A percentile compares a stretch with the other conserved stretches of the same genome.
Evolutionary conservation across 306 rosid genomes (phyloP).

Genomic region (Luffa aegyptiaca): DNA sequence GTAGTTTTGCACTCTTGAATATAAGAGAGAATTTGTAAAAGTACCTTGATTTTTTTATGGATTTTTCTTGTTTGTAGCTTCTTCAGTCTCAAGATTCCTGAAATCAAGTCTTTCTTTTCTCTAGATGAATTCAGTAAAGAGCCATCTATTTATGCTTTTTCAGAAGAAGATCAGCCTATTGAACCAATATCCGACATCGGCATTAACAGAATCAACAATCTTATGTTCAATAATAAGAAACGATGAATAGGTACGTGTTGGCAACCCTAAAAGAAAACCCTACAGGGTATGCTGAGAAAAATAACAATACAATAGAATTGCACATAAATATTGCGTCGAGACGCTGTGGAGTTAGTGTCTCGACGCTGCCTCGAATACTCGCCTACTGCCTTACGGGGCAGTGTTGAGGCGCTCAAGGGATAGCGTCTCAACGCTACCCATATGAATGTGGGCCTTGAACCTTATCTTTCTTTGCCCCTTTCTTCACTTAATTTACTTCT

Average conservation of each 20-base stretch:
- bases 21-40: too few relatives aligned
- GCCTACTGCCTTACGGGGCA: too few relatives aligned
- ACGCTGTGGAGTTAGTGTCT: too few relatives aligned
- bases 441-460: too few relatives aligned
- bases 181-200: slow-evolving; percentile 71
- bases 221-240: slow-evolving; percentile 40
- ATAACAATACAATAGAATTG: background rate
- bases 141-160: slow-evolving; percentile 27
- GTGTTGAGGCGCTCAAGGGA: too few relatives aligned
- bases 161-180: slow-evolving; percentile 52
- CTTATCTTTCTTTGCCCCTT: too few relatives aligned
- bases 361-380: too few relatives aligned
- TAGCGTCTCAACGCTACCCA: too few relatives aligned
- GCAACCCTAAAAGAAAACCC: background rate
- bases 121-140: slow-evolving; percentile 80
- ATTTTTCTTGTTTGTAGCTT: background rate
- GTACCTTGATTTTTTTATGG: background rate
- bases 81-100: background rate
- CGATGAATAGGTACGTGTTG: background rate
- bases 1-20: too few relatives aligned
- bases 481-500: too few relatives aligned
- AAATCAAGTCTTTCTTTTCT: slow-evolving; percentile 13
- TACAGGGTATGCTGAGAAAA: background rate
- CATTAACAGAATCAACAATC: slow-evolving; percentile 42
- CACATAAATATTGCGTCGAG: background rate